Base-by-base conservation (phyloP, 225 moss, liverwort and hornwort genomes). In the Asterella californica region DNA sequence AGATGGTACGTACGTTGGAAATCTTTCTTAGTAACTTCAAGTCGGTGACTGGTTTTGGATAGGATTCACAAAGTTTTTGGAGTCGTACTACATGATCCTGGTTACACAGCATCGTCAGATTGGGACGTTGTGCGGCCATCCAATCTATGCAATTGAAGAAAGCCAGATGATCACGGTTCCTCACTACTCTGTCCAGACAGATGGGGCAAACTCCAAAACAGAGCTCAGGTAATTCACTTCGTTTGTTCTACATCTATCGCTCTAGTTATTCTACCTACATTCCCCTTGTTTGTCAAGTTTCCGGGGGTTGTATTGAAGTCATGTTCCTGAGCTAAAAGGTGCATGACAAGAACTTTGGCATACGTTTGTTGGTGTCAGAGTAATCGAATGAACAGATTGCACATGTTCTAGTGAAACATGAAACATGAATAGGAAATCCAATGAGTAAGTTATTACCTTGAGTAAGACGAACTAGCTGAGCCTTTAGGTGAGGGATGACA, bases 11-110 rank as follows among this genome's bases (percentile, higher is more conserved):
- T 14, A 33, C 21, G 18, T 70, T 4, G 42, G 17, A 75, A 27
- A 79, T 48, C 47, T 21, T 1, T 70, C 0, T 46, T 22, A 71
- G 47, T 71, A 71, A 46, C 47, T 10, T 71, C 5, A 10, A 18
- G 10, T 46, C 59, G 38, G 67, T 63, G 74, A 0, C 74, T 42
- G 11, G 50, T 10, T 70, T 55, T 63, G 61, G 12, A 57, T 89
- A 95, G 95, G 92, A 63, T 92, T 96, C 67, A 89, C 89, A 66
- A 91, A 83, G 76, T 94, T 94, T 71, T 47, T 92, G 83, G 92
- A 92, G 73, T 92, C 92, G 49, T 92, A 92, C 72, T 94, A 96
- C 85, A 88, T 96, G 91, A 85, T 92, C 78, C 78, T 96, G 86
- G 84, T 94, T 50, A 94, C 96, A 17, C 90, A 94, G 78, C 92